These are phyloP conservation scores for Pseudocercospora crystallina DNA, from an alignment of 2,329 filamentous ascomycete genomes.

Conservation along the genomic window DNA sequence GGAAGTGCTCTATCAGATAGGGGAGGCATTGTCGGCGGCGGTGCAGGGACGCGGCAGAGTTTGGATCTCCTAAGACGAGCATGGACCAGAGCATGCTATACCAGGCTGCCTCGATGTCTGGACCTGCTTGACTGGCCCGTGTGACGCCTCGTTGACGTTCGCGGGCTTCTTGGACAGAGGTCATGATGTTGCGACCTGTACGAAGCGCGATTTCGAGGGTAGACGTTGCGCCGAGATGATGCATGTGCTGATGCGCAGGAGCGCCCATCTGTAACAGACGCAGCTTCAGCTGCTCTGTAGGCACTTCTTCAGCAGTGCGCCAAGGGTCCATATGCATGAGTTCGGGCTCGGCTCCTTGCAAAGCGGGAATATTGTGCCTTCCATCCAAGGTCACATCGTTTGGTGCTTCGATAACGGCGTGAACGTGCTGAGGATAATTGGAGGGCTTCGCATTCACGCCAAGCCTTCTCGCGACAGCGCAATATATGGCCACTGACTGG, in stretches of 20 bases:
- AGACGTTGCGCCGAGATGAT: slow-evolving; percentile 65
- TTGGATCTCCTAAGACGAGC: slow-evolving; percentile 41
- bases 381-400: slow-evolving; percentile 48
- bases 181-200: slow-evolving; percentile 77
- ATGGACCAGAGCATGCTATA: slow-evolving; percentile 74
- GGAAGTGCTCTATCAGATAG: slow-evolving; percentile 64
- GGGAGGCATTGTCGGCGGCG: slow-evolving; percentile 60
- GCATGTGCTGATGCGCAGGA: slow-evolving; percentile 37
- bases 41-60: slow-evolving; percentile 27
- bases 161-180: slow-evolving; percentile 60
- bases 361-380: slow-evolving; percentile 21
- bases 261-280: slow-evolving; percentile 49
- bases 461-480: slow-evolving; percentile 70
- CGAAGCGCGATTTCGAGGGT: slow-evolving; percentile 70
- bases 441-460: slow-evolving; percentile 76
- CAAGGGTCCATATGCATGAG: slow-evolving; percentile 78
- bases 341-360: slow-evolving; percentile 36
- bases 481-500: slow-evolving; percentile 84
- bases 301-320: slow-evolving; percentile 66
- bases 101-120: slow-evolving; percentile 60
- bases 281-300: slow-evolving; percentile 60
- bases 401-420: slow-evolving; percentile 67
- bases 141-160: slow-evolving; percentile 24
- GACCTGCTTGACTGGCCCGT: slow-evolving; percentile 32
- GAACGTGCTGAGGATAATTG: slow-evolving; percentile 80